Percentiles rank a stretch among this genome's conserved stretches.
Evolutionary conservation across 495 filamentous ascomycete genomes (phyloP).

Genomic region (Tuber microsphaerosporum): DNA sequence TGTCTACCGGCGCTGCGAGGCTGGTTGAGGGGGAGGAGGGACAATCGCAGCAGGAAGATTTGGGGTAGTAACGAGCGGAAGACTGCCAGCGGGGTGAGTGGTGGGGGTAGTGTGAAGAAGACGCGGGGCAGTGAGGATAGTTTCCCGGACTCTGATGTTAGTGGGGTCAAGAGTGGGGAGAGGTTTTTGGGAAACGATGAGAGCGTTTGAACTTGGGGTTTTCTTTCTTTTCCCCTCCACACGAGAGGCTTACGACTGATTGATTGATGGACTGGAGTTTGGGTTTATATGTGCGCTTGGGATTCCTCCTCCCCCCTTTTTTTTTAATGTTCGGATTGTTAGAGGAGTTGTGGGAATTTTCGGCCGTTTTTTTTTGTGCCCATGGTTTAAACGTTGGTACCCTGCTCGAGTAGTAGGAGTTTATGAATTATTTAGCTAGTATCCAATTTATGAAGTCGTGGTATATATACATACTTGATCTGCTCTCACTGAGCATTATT

Average conservation of each 20-base stretch:
- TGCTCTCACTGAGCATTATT: no score
- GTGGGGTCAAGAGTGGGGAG: background rate
- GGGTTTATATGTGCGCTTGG: no score
- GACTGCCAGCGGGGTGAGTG: background rate
- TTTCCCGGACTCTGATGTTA: background rate
- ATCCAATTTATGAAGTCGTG: no score
- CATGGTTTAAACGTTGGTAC: no score
- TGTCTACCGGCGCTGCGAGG: slow-evolving; percentile 18
- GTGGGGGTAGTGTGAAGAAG: background rate
- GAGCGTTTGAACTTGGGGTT: background rate
- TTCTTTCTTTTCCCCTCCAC: background rate
- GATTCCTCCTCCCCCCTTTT: no score
- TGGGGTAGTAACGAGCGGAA: background rate
- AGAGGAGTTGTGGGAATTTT: no score
- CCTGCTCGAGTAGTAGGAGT: no score
- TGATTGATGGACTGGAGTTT: background rate
- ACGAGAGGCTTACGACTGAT: background rate
- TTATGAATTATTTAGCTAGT: no score
- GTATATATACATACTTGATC: background rate
- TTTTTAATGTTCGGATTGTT: no score
- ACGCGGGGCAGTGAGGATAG: background rate
- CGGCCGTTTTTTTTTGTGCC: no score
- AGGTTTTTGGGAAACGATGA: background rate
- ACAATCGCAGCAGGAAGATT: slow-evolving; percentile 2
- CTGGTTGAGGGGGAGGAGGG: slow-evolving; percentile 8